Evolutionary conservation across 2,329 filamentous ascomycete species (phyloP).

Genomic region (Westerdykella sp.): DNA sequence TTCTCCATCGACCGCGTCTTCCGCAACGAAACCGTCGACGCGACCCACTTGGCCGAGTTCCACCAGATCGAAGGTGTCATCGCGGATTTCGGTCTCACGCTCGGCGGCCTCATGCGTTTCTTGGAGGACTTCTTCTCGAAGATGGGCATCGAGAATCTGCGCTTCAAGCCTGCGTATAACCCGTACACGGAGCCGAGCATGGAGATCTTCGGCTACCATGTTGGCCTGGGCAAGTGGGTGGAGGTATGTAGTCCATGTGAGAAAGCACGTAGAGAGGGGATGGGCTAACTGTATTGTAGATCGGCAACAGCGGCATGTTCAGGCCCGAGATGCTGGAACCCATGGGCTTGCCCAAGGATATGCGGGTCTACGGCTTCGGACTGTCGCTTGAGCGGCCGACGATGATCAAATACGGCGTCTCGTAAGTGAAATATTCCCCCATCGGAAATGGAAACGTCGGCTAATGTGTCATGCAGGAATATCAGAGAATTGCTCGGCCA

Average conservation of each 20-base stretch:
- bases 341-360: constrained; percentile 86
- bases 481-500: constrained; percentile 90
- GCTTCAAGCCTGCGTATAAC: constrained; percentile 89
- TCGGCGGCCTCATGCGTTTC: constrained; percentile 89
- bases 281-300: constrained; percentile 45
- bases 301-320: constrained; percentile 99
- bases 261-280: no score
- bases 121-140: constrained; percentile 94
- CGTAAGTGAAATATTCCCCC: neutral
- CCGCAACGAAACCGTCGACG: constrained; percentile 94
- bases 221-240: constrained; percentile 79
- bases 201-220: constrained; percentile 97
- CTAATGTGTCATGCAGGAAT: constrained; percentile 50
- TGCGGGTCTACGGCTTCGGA: constrained; percentile 92
- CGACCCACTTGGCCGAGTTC: constrained; percentile 95
- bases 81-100: constrained; percentile 86
- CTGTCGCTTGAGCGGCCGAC: constrained; percentile 88
- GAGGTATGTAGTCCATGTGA: constrained; percentile 54
- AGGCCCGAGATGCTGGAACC: constrained; percentile 92
- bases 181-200: constrained; percentile 67
- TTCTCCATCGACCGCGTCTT: constrained; percentile 99
- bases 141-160: constrained; percentile 81
- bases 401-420: constrained; percentile 78
- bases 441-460: neutral
- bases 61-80: constrained; percentile 99